Conservation (phyloP, 2,329 filamentous ascomycete genomes). For the Aspergillus terreus region DNA sequence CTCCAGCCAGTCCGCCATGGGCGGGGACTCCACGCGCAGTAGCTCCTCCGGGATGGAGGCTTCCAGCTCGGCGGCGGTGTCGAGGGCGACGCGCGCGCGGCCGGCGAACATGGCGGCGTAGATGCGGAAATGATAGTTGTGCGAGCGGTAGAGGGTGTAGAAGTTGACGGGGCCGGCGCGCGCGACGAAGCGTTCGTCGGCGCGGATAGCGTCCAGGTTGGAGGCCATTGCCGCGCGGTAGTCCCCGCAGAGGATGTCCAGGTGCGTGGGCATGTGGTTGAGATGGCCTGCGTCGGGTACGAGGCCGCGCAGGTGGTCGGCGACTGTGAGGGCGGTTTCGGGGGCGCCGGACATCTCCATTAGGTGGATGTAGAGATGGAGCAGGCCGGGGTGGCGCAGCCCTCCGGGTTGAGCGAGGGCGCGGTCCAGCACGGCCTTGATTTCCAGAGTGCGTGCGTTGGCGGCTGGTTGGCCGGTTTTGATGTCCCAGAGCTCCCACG, state of each 20-base stretch:
- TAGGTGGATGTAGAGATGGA: slow-evolving; percentile 74
- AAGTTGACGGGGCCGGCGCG: slow-evolving; percentile 62
- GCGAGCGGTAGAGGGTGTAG: slow-evolving; percentile 71
- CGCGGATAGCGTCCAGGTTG: slow-evolving; percentile 63
- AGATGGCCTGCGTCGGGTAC: slow-evolving; percentile 69
- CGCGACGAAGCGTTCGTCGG: slow-evolving; percentile 64
- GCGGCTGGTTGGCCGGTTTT: slow-evolving; percentile 54
- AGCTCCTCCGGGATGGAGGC: slow-evolving; percentile 60
- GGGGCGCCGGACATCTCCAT: slow-evolving; percentile 72
- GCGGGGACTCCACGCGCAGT: slow-evolving; percentile 61
- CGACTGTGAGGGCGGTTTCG: slow-evolving; percentile 58
- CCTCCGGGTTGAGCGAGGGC: slow-evolving; percentile 52
- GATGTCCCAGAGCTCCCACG: slow-evolving; percentile 63
- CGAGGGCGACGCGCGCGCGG: slow-evolving; percentile 58
- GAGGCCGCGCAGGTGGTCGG: slow-evolving; percentile 60
- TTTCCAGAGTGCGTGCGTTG: slow-evolving; percentile 56
- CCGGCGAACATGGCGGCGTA: slow-evolving; percentile 78
- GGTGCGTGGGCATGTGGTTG: slow-evolving; percentile 73
- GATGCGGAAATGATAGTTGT: slow-evolving; percentile 71
- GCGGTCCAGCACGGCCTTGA: slow-evolving; percentile 56
- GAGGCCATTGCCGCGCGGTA: slow-evolving; percentile 64
- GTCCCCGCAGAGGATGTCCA: slow-evolving; percentile 70
- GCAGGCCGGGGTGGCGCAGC: slow-evolving; percentile 61
- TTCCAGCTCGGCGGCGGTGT: slow-evolving; percentile 59
- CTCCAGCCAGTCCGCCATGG: slow-evolving; percentile 78